A percentile compares a stretch with the other conserved stretches of the same genome.
Conservation (phyloP, 768 basidiomycete genomes). For the Collybia mongolica region DNA sequence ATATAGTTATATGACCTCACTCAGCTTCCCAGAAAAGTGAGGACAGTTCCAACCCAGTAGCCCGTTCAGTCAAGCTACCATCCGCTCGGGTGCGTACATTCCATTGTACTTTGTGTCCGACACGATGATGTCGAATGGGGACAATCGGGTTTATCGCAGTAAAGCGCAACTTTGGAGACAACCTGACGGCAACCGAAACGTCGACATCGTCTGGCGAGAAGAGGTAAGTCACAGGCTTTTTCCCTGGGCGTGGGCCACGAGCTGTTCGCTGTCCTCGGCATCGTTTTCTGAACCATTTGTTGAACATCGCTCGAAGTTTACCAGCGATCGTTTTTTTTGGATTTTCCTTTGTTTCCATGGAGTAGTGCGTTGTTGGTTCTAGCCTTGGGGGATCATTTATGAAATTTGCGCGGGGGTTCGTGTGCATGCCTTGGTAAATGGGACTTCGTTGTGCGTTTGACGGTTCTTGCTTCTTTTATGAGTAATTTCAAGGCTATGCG, state of each 20-base stretch:
- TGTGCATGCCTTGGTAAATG: no score
- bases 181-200: conserved; percentile 26
- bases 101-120: conserved; percentile 29
- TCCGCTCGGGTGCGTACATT: conserved; percentile 23
- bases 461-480: no score
- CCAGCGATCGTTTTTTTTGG: conserved; percentile 1
- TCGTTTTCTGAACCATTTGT: conserved; percentile 2
- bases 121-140: conserved; percentile 13
- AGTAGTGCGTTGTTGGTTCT: no score
- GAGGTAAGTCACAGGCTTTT: conserved; percentile 37
- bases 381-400: no score
- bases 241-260: background rate
- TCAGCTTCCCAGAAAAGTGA: conserved; percentile 42
- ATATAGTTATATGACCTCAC: conserved; percentile 15
- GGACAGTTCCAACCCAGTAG: conserved; percentile 24
- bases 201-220: conserved; percentile 25
- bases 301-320: conserved; percentile 6
- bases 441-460: no score
- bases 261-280: background rate
- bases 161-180: conserved; percentile 31
- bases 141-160: conserved; percentile 33
- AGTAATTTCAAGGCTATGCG: no score
- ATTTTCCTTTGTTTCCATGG: background rate
- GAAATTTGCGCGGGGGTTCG: no score
- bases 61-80: conserved; percentile 27